Percentiles rank a stretch among this genome's conserved stretches.
phyloP scores from a whole-genome alignment of 1,284 basidiomycete genomes.

The Cystobasidiaceae sp. region DNA sequence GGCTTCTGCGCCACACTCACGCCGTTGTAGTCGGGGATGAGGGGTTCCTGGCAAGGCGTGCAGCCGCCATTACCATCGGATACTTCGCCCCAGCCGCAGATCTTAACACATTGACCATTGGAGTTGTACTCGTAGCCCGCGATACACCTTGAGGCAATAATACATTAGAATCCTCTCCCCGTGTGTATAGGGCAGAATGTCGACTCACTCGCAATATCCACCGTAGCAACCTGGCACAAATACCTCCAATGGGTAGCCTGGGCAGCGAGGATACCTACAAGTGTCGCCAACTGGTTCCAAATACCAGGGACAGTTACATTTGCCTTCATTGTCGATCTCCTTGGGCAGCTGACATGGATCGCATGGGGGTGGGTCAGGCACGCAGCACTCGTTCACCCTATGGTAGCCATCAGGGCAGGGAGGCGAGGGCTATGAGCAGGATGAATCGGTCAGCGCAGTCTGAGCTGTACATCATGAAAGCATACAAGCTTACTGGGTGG shows the following conservation, averaged over 20 bases:
- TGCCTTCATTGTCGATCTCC: constrained; percentile 9
- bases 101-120: neutral
- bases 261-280: neutral
- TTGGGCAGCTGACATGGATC: constrained; percentile 13
- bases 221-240: constrained; percentile 13
- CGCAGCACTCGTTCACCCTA: constrained; percentile 19
- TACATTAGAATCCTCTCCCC: neutral
- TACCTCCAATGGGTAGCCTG: neutral
- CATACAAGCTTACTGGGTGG: neutral
- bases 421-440: neutral
- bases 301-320: constrained; percentile 20
- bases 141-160: neutral
- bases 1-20: neutral
- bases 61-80: constrained; percentile 7
- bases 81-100: constrained; percentile 11
- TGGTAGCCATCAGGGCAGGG: constrained; percentile 16
- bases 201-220: constrained; percentile 12
- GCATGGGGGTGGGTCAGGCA: constrained; percentile 4
- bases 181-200: neutral
- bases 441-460: neutral
- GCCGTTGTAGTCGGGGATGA: constrained; percentile 13
- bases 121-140: constrained; percentile 1
- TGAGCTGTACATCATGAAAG: neutral
- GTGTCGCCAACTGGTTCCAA: constrained; percentile 7
- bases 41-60: neutral